Evolutionary conservation across 176 grass and related monocot species (phyloP), one percentile per base, ranked within the genome.

Genomic region (Bothriochloa decipiens): DNA sequence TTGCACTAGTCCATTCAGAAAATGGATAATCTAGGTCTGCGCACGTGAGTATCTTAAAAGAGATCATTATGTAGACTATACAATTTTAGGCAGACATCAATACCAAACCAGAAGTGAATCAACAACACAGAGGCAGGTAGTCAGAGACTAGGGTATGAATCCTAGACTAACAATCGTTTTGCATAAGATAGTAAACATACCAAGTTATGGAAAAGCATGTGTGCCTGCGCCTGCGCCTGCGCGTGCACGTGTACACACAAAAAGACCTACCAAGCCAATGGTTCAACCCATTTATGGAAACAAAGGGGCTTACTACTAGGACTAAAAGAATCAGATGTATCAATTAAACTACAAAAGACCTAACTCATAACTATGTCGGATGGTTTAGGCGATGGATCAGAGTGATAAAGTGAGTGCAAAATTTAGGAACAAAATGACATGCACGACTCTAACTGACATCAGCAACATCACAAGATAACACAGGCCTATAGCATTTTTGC

Each of bases 111-210:
- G 23, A 32, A 17, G 40, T 43, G 26, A 78, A 81, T 50, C 10
- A 80, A 65, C 3, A 65, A 14, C 22, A 22, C 11, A 40, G 20
- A 83, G 15, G 27, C 62, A 52, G 37, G 52, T 22, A 82, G 29
- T 20, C 12, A 61, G 37, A 80, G 26, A 17, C 9, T 74, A 75
- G 62, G 60, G 50, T 45, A 80, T 7, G 8, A 70, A 47, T 68
- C 36, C 36, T 68, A 33, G 57, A 53, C 78, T 71, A 40, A 43
- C 2, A 18, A 27, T 72, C 28, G 8, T 55, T 45, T 88, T 74
- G 25, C 8, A 67, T 23, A 68, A 29, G 15, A 89, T 71, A 79
- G 27, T 22, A 80, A 43, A 80, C 36, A 39, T 36, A 50, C 28
- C 1, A 11, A 9, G 8, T 64, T 75, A 32, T 79, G 25, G 26